Base-by-base conservation (phyloP, 1,284 basidiomycete species). In the Ganoderma lucidum region DNA sequence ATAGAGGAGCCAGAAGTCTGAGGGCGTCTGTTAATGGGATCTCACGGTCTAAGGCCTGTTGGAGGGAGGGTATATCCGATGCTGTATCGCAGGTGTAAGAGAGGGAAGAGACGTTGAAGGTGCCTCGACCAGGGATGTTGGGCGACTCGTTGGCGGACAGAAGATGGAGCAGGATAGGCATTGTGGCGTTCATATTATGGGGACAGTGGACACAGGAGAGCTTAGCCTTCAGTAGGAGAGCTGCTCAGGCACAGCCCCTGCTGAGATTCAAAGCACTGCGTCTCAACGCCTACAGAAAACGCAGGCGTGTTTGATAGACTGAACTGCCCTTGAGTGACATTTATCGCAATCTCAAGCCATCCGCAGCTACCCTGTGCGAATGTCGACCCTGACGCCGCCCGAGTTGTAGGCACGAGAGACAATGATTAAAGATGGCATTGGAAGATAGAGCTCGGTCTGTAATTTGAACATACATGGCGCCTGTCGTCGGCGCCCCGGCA, bases 1-100 rank as follows among this genome's bases (percentile, higher is more conserved):
- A 61, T 61, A 28, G 39, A 61, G 32, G 56, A 39, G 32, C 37
- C 23, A 3, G 59, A 61, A 30, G 41, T 8, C 41, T 28, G 39
- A 60, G 14, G 59, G 59, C 59, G 59, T 28, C 59, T 61, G n/a
- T 61, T n/a, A 44, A 14, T 14, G 19, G 14, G 58, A 37, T 60
- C 58, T 61, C 15, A 12, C 19, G 56, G 39, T 59, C 19, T n/a
- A 12, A 23, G 23, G 23, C 23, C 23, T 23, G 17, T 9, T 39
- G 56, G 32, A 15, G n/a, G 53, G 28, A 35, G 32, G 53, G 17
- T 35, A 56, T 53, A 53, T 53, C 23, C 48, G 23, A 28, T n/a
- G 23, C n/a, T 14, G 12, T n/a, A 51, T 51, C 48, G 23, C 30
- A 56, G 28, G 53, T 32, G 10, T 23, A 55, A 12, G 53, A 30